These are phyloP conservation scores for Starmera dryadoides DNA, from an alignment of 805 yeast species.

Conservation along the genomic window DNA sequence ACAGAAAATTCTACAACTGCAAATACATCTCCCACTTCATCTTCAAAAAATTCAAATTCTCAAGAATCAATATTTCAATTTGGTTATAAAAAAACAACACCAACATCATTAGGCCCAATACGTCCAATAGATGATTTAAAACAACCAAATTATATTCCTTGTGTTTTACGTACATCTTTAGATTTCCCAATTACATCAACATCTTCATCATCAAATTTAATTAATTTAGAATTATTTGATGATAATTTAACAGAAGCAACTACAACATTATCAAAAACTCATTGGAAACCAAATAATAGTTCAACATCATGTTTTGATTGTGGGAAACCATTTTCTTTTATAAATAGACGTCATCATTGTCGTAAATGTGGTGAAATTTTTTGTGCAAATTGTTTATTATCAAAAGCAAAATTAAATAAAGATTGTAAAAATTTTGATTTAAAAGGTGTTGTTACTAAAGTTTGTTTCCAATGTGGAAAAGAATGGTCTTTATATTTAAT, in stretches of 20 bases:
- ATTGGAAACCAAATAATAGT: constrained; percentile 60
- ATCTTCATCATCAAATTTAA: neutral
- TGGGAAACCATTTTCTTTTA: constrained; percentile 49
- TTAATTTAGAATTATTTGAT: neutral
- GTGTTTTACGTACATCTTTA: constrained; percentile 48
- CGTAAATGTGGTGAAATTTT: constrained; percentile 67
- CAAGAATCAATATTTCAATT: constrained; percentile 12
- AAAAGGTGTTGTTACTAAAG: constrained; percentile 49
- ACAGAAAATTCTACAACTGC: neutral
- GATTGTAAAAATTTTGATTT: constrained; percentile 38
- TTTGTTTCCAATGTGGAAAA: constrained; percentile 50
- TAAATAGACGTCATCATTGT: constrained; percentile 66
- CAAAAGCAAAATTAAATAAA: constrained; percentile 36
- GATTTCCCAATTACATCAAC: neutral
- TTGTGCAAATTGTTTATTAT: constrained; percentile 53
- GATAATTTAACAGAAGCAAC: neutral
- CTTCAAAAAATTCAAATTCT: constrained; percentile 11
- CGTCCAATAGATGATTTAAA: constrained; percentile 65
- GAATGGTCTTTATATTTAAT: constrained; percentile 39
- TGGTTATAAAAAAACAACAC: constrained; percentile 9
- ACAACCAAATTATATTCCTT: constrained; percentile 73
- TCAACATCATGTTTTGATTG: constrained; percentile 57
- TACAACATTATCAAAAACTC: constrained; percentile 28
- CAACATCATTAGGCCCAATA: constrained; percentile 21
- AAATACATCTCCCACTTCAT: neutral